Base-by-base conservation (phyloP, 306 rosid species). In the Rubus idaeus region DNA sequence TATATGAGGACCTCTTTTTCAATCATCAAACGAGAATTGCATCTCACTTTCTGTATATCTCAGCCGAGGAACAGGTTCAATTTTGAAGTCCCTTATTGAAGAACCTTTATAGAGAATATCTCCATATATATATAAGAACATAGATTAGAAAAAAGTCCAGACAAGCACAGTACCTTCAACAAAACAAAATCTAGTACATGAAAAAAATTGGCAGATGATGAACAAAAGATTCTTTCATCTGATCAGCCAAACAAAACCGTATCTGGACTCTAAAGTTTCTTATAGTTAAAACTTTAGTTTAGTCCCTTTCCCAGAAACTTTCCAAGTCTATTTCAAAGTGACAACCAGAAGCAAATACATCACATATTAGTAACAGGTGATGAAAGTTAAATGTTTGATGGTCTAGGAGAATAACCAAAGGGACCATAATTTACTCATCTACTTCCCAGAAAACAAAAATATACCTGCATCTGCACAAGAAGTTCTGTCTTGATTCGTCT, bases 401-500 rank as follows among this genome's bases (percentile, higher is more conserved):
- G 6, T 45, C 40, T 68, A 71, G 55, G 65, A 39, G 37, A 26
- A 76, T 17, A 75, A 23, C 18, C 65, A 49, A 17, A 16, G 72
- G 40, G 44, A 6, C 35, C 79, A 68, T 11, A 70, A 68, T 69
- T 10, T 52, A 50, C 44, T 35, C 18, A 65, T 46, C 62, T 35
- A 62, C 80, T 75, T 70, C 79, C 79, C 73, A 63, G 50, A 83
- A 78, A 71, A 81, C 78, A 71, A 84, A 70, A 17, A 37, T 41
- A 68, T 91, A 96, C 99, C 99, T 96, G 99, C 99, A 96, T 96
- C 88, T 96, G 99, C 82, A 96, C 99, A 82, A 96, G 91, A 82
- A 96, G 94, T 84, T 96, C 99, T 8, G 99, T 96, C 88, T 96
- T 96, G 74, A 96, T 96, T 64, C 99, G 96, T 78, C 99, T 89